phyloP scores from a whole-genome alignment of 495 filamentous ascomycete species.

The Aspergillus biplanus region DNA sequence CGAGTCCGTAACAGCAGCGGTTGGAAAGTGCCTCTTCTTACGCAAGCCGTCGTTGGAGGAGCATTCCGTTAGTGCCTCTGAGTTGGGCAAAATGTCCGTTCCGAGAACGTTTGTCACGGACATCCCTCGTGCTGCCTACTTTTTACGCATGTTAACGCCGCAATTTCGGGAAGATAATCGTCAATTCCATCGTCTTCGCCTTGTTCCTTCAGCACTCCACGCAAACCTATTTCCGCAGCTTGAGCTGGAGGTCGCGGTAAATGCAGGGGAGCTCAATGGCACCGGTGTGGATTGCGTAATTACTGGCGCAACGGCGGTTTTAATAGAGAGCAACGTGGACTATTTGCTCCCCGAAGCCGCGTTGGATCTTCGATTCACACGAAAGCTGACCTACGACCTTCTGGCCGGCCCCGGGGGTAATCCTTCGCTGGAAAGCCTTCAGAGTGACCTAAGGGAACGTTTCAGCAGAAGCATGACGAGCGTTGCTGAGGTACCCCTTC shows the following conservation, averaged over 20 bases:
- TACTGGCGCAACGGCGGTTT: slow-evolving; percentile 34
- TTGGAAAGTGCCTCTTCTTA: slow-evolving; percentile 45
- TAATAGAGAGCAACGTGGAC: slow-evolving; percentile 39
- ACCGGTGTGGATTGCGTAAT: slow-evolving; percentile 24
- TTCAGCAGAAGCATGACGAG: slow-evolving; percentile 18
- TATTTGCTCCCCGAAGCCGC: slow-evolving; percentile 48
- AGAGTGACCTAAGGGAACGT: slow-evolving; percentile 21
- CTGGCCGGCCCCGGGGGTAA: slow-evolving; percentile 10
- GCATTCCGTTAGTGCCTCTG: slow-evolving; percentile 30
- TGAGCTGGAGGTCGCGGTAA: slow-evolving; percentile 37
- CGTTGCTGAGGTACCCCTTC: slow-evolving; percentile 24
- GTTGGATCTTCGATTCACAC: slow-evolving; percentile 47
- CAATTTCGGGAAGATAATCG: slow-evolving; percentile 12
- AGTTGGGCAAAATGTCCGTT: slow-evolving; percentile 37
- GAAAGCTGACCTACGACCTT: slow-evolving; percentile 36
- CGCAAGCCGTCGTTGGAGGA: slow-evolving; percentile 30
- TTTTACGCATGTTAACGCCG: slow-evolving; percentile 33
- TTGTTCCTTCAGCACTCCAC: slow-evolving; percentile 35
- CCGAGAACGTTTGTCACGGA: slow-evolving; percentile 39
- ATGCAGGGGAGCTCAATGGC: not conserved
- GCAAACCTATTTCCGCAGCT: slow-evolving; percentile 35
- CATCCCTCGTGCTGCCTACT: slow-evolving; percentile 33
- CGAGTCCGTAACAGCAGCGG: slow-evolving; percentile 44
- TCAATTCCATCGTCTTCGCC: slow-evolving; percentile 33
- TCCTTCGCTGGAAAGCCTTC: slow-evolving; percentile 25